phyloP scores from a whole-genome alignment of 345 rosid species.

The Gossypium mustelinum region DNA sequence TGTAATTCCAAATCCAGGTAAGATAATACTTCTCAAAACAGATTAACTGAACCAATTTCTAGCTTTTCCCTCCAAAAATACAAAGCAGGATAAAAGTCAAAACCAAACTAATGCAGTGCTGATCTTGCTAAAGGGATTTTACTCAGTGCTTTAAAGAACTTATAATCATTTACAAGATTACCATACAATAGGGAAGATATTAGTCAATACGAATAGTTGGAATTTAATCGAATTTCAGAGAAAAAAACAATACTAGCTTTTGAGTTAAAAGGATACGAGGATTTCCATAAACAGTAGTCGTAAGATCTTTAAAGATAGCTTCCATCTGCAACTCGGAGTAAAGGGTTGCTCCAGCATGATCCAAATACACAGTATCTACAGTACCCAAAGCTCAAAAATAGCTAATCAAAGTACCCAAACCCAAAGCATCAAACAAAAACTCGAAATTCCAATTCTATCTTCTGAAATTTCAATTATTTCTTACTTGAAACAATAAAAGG shows the following conservation, averaged over 20 bases:
- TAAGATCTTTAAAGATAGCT: conserved; percentile 59
- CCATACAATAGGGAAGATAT: not conserved
- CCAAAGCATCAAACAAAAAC: not conserved
- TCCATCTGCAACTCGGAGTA: conserved; percentile 96
- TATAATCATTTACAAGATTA: not conserved
- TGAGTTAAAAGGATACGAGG: conserved; percentile 73
- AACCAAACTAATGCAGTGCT: not conserved
- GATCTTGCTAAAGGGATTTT: too few species aligned
- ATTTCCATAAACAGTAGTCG: conserved; percentile 67
- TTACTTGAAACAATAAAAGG: conserved; percentile 1
- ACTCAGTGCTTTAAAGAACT: not conserved
- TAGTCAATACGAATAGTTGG: not conserved
- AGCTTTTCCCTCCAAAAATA: not conserved
- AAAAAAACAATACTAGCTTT: not conserved
- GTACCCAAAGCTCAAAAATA: conserved; percentile 17
- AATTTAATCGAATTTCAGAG: not conserved
- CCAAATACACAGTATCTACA: conserved; percentile 79
- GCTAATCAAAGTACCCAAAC: not conserved
- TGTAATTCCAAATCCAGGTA: not conserved
- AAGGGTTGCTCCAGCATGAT: conserved; percentile 95
- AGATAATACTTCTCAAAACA: not conserved
- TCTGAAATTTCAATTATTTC: not conserved
- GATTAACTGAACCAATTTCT: not conserved
- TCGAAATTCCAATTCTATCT: not conserved
- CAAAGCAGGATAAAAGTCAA: not conserved